Percentiles rank a stretch among this genome's conserved stretches.
Conservation (phyloP, 1,284 basidiomycete genomes). For the Irpex rosettiformis region DNA sequence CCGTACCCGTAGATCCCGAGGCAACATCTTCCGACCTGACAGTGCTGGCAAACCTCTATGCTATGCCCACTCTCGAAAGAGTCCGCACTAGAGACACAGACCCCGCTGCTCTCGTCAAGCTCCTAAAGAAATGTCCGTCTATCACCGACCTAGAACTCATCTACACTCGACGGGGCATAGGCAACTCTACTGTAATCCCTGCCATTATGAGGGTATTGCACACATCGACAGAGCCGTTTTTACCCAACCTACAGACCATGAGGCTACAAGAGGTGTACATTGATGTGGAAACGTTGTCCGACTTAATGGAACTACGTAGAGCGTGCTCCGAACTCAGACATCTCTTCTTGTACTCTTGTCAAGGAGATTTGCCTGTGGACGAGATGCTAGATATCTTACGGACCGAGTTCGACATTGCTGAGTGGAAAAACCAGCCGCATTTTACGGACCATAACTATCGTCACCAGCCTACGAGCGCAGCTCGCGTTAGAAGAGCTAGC, state of each 20-base stretch:
- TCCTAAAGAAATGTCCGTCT: not conserved
- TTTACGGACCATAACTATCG: not conserved
- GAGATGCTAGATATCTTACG: not conserved
- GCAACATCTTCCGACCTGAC: not conserved
- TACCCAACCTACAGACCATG: not conserved
- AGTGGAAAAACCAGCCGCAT: not conserved
- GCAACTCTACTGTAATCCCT: not conserved
- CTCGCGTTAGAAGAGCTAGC: not conserved
- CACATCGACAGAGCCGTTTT: not conserved
- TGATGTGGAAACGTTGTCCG: not conserved
- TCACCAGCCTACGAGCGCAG: no score
- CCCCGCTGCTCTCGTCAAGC: not conserved
- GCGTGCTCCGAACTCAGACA: not conserved
- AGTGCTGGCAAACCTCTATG: not conserved
- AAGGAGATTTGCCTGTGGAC: not conserved
- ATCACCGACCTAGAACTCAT: not conserved
- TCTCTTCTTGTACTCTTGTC: not conserved
- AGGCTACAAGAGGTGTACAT: not conserved
- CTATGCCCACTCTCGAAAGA: not conserved
- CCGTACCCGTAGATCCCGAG: not conserved
- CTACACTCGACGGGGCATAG: not conserved
- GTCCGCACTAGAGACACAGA: not conserved
- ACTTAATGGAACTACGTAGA: not conserved
- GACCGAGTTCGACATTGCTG: not conserved
- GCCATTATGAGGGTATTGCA: not conserved